phyloP scores from a whole-genome alignment of 1,139 yeast species.

The Maudiozyma humilis region DNA sequence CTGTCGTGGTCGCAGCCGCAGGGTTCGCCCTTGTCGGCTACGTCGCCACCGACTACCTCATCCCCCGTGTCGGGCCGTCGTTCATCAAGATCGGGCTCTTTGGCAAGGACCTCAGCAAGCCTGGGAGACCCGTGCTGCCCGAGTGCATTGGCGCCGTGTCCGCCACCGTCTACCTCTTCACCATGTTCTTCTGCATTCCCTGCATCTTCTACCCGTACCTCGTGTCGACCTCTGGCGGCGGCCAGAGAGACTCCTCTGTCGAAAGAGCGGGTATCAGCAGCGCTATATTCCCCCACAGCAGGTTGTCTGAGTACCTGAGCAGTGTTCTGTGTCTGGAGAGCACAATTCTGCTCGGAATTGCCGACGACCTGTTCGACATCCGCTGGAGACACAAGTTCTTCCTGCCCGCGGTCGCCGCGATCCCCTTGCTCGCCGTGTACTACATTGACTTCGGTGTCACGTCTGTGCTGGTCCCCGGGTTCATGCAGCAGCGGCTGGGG shows the following conservation, averaged over 20 bases:
- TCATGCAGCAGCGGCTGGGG: slow-evolving; percentile 39
- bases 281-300: slow-evolving; percentile 69
- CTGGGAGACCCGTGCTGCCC: slow-evolving; percentile 63
- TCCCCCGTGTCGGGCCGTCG: slow-evolving; percentile 58
- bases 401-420: slow-evolving; percentile 87
- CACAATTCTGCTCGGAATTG: slow-evolving; percentile 77
- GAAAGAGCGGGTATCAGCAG: slow-evolving; percentile 10
- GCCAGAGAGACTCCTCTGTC: slow-evolving; percentile 37
- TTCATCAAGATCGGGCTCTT: slow-evolving; percentile 71
- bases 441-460: slow-evolving; percentile 94
- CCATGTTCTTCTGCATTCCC: slow-evolving; percentile 82
- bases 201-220: slow-evolving; percentile 77
- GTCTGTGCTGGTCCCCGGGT: slow-evolving; percentile 74
- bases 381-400: slow-evolving; percentile 97
- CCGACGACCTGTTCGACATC: slow-evolving; percentile 90
- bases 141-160: slow-evolving; percentile 88
- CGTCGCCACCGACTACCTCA: slow-evolving; percentile 46
- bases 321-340: slow-evolving; percentile 78
- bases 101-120: slow-evolving; percentile 78
- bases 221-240: slow-evolving; percentile 52
- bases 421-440: slow-evolving; percentile 84
- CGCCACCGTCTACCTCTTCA: slow-evolving; percentile 69
- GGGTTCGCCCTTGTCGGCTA: slow-evolving; percentile 68
- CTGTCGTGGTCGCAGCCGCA: slow-evolving; percentile 38
- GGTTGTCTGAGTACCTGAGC: slow-evolving; percentile 76